Percentiles rank a stretch among this genome's conserved stretches.
Evolutionary conservation across 331 rosid species (phyloP).

Genomic region (Malus hybrid): DNA sequence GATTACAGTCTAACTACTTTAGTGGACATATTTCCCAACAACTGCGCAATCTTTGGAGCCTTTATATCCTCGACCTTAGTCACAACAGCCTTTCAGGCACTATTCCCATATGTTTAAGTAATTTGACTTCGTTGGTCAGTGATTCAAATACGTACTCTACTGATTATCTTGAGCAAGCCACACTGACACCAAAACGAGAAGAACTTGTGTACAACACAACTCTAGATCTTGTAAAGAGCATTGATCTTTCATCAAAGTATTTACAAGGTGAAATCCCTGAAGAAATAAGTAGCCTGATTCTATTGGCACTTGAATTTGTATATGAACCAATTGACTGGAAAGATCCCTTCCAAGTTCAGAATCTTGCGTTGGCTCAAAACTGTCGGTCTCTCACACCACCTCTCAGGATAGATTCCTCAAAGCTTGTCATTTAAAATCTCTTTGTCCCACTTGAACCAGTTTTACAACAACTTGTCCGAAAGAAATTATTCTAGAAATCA

Average conservation of each 20-base stretch:
- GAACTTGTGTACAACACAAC: not conserved
- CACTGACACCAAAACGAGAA: not conserved
- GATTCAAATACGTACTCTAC: too few relatives aligned
- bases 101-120: slow-evolving; percentile 4
- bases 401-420: not conserved
- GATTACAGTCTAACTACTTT: too few relatives aligned
- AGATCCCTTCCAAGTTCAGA: not conserved
- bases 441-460: slow-evolving; percentile 2
- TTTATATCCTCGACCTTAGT: too few relatives aligned
- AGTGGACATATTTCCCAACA: too few relatives aligned
- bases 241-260: slow-evolving; percentile 28
- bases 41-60: too few relatives aligned
- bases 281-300: not conserved
- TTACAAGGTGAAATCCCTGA: slow-evolving; percentile 17
- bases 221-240: too few relatives aligned
- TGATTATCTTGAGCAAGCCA: not conserved
- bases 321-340: slow-evolving; percentile 13
- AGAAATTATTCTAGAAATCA: not conserved
- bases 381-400: slow-evolving; percentile 7
- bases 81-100: not conserved
- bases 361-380: not conserved
- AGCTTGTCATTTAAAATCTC: not conserved
- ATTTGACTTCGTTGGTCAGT: not conserved
- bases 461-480: not conserved
- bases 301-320: slow-evolving; percentile 18